Evolutionary conservation across 164 flowering plant species (phyloP), one percentile per base, ranked within the genome.

Genomic region (Magnolia kwangsiensis): DNA sequence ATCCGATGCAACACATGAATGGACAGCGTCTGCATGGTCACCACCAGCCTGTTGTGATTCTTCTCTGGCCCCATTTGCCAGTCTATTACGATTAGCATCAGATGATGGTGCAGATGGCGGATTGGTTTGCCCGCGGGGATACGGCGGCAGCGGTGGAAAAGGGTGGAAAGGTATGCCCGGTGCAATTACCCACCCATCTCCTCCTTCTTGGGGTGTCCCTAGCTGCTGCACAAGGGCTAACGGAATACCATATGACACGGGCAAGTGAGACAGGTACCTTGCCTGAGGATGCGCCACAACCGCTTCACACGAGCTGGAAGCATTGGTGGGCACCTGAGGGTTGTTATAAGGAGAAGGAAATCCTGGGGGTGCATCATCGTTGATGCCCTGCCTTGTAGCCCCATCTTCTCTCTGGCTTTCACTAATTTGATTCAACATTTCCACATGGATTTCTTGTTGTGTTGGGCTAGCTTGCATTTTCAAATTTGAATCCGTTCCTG

Each of bases 191-290:
- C 93, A 92, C 70, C 83, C 72, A 27, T 80, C 88, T 2, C 31
- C 24, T 19, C 67, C 73, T 82, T 81, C 92, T n/a, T 77, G 77
- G 13, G 86, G 83, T 58, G 80, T 83, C 9, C 95, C 96, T 77
- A 82, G 84, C 75, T 90, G 89, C 76, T 90, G 80, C 74, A 89
- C 73, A 24, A 84, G 63, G n/a, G 84, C 74, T 61, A 86, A 45
- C 16, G 98, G 96, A 73, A 95, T 80, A 69, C 96, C 98, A 83
- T 89, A 93, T 4, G 98, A 88, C 49, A 92, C 85, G 37, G 97
- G 88, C 77, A 87, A 81, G 71, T 85, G 83, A 51, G 96, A 81
- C 59, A 76, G 77, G 76, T 85, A 92, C 79, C 83, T 92, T 65
- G 73, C 80, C 81, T 87, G 92, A 20, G 84, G 81, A 77, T 79